Conservation (phyloP, 1,284 basidiomycete genomes). For the Sporisorium sorghi region DNA sequence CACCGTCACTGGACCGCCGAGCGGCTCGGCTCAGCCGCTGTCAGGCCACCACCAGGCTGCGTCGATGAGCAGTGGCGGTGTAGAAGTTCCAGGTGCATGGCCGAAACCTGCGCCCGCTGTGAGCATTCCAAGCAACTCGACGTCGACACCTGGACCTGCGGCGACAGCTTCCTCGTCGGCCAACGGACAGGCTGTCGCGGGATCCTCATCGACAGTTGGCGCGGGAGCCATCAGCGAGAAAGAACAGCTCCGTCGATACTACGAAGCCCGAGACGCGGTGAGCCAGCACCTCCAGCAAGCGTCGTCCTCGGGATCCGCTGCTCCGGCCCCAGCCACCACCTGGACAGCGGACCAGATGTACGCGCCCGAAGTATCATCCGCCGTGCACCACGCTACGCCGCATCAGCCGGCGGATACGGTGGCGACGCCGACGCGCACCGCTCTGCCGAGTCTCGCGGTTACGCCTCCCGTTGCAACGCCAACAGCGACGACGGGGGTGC, state of each 20-base stretch:
- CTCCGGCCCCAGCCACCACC: background rate
- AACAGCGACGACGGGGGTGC: conserved; percentile 4
- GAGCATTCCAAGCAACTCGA: background rate
- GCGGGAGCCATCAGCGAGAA: conserved; percentile 40
- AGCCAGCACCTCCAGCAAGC: conserved; percentile 29
- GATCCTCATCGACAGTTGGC: background rate
- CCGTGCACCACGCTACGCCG: conserved; percentile 39
- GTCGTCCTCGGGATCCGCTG: conserved; percentile 1
- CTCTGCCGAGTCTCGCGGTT: background rate
- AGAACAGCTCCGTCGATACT: conserved; percentile 57
- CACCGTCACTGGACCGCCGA: background rate
- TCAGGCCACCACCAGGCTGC: conserved; percentile 18
- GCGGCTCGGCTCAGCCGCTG: background rate
- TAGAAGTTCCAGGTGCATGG: conserved; percentile 21
- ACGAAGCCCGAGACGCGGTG: conserved; percentile 59
- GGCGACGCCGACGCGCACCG: conserved; percentile 15
- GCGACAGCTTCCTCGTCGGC: background rate
- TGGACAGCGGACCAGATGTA: conserved; percentile 13
- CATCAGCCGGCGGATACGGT: conserved; percentile 39
- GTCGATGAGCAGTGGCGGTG: conserved; percentile 21
- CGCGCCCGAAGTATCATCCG: conserved; percentile 37
- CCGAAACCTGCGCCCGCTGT: conserved; percentile 8
- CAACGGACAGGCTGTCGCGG: background rate
- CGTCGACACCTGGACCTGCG: background rate
- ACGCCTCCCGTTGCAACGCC: background rate